Evolutionary conservation across 495 filamentous ascomycete genomes (phyloP).

Genomic region (Aspergillus sclerotiicarbonarius): DNA sequence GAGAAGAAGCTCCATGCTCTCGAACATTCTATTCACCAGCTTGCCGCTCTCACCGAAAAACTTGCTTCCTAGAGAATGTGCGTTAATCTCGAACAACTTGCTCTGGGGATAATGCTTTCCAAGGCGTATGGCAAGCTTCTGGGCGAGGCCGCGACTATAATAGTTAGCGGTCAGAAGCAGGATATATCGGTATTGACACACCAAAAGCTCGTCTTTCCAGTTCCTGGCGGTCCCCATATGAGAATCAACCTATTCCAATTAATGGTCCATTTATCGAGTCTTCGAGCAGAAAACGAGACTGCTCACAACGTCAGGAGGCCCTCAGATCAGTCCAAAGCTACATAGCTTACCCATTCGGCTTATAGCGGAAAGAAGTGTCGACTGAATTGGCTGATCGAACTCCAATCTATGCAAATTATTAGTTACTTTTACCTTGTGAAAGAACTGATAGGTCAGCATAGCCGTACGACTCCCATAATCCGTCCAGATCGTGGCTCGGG

Average conservation of each 20-base stretch:
- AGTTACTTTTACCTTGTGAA: not conserved
- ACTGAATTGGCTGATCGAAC: constrained; percentile 48
- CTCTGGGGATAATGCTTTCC: constrained; percentile 38
- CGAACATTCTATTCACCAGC: constrained; percentile 48
- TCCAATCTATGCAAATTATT: constrained; percentile 32
- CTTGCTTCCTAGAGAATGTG: constrained; percentile 50
- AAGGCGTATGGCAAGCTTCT: constrained; percentile 57
- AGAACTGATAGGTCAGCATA: not conserved
- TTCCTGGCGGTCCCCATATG: constrained; percentile 56
- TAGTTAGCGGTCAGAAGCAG: not conserved
- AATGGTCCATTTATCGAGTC: constrained; percentile 25
- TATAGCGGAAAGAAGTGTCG: constrained; percentile 42
- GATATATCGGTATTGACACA: constrained; percentile 1
- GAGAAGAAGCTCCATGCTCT: constrained; percentile 42
- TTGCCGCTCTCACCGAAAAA: constrained; percentile 58
- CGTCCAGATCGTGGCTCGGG: constrained; percentile 41
- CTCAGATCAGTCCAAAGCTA: not conserved
- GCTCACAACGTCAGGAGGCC: not conserved
- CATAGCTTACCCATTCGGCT: constrained; percentile 41
- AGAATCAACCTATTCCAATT: constrained; percentile 43
- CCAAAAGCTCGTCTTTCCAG: constrained; percentile 53
- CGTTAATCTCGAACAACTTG: constrained; percentile 52
- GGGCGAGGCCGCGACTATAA: constrained; percentile 46
- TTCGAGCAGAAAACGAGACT: constrained; percentile 37
- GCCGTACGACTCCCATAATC: constrained; percentile 49